These are phyloP conservation scores for Acanthamoeba sp. DNA, from an alignment of 208 protist genomes.

Conservation along the genomic window DNA sequence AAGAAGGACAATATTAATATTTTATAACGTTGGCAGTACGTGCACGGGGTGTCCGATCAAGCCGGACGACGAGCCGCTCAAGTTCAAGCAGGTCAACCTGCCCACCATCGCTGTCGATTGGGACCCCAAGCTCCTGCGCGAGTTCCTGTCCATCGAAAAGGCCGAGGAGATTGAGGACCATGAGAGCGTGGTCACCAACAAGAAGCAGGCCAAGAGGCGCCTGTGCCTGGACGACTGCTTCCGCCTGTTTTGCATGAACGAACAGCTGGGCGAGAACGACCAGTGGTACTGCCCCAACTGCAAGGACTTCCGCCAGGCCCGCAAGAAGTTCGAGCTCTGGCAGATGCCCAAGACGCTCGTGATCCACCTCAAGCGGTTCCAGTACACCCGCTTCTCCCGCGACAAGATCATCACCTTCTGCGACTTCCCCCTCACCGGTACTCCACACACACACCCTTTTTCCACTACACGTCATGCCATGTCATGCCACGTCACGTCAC, in stretches of 20 bases:
- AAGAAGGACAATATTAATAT: too few relatives aligned
- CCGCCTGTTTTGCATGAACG: slow-evolving; percentile 81
- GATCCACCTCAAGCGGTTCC: slow-evolving; percentile 89
- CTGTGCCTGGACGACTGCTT: slow-evolving; percentile 80
- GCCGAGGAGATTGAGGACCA: slow-evolving; percentile 44
- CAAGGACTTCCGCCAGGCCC: slow-evolving; percentile 39
- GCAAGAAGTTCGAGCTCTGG: slow-evolving; percentile 87
- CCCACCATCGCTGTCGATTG: slow-evolving; percentile 28
- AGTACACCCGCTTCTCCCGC: slow-evolving; percentile 69
- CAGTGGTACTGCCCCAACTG: slow-evolving; percentile 63
- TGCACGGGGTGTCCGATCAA: slow-evolving; percentile 35
- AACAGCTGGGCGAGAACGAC: slow-evolving; percentile 84
- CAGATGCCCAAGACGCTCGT: slow-evolving; percentile 86
- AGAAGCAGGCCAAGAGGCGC: slow-evolving; percentile 25
- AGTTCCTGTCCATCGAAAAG: slow-evolving; percentile 43
- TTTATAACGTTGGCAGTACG: not conserved
- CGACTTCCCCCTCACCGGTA: slow-evolving; percentile 76
- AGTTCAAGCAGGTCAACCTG: slow-evolving; percentile 11
- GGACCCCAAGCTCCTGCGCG: slow-evolving; percentile 19
- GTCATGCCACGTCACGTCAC: too few relatives aligned
- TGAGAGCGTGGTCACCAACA: slow-evolving; percentile 5
- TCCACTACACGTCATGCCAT: not conserved
- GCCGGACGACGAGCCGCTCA: slow-evolving; percentile 41
- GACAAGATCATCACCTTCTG: slow-evolving; percentile 80
- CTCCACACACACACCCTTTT: not conserved